A percentile compares a stretch with the other conserved stretches of the same genome.
These are phyloP conservation scores for Capsella rubella DNA, from an alignment of 441 rosid genomes.

Conservation along the genomic window DNA sequence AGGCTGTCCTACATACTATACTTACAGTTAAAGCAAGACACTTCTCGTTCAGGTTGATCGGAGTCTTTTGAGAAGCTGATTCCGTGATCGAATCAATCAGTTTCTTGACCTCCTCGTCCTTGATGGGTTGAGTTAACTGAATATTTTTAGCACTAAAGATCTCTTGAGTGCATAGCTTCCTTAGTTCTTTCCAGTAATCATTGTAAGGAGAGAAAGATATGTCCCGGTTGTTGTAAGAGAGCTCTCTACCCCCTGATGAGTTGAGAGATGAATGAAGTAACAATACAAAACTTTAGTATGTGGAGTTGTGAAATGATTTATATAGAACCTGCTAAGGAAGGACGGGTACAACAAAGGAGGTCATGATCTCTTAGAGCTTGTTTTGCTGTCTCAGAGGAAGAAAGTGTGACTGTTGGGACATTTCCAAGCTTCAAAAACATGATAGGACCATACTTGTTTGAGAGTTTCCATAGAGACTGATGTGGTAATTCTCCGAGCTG, in stretches of 20 bases:
- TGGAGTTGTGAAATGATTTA: neutral
- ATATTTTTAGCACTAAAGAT: slow-evolving; percentile 56
- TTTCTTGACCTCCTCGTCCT: slow-evolving; percentile 54
- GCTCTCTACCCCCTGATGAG: slow-evolving; percentile 38
- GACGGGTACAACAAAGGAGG: slow-evolving; percentile 52
- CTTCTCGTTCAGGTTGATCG: slow-evolving; percentile 51
- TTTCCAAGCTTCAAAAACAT: slow-evolving; percentile 56
- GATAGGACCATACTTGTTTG: slow-evolving; percentile 55
- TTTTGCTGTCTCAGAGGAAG: slow-evolving; percentile 61
- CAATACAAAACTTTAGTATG: neutral
- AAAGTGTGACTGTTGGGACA: slow-evolving; percentile 46
- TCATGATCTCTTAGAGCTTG: slow-evolving; percentile 50
- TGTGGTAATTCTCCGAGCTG: slow-evolving; percentile 53
- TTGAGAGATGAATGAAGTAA: neutral
- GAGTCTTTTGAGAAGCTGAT: slow-evolving; percentile 41
- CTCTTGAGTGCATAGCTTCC: slow-evolving; percentile 50
- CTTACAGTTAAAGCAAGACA: slow-evolving; percentile 47
- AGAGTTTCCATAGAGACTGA: slow-evolving; percentile 46
- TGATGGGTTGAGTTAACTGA: slow-evolving; percentile 48
- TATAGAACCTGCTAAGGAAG: slow-evolving; percentile 39
- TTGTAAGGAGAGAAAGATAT: slow-evolving; percentile 54
- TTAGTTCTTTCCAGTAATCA: slow-evolving; percentile 56
- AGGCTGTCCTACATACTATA: slow-evolving; percentile 49
- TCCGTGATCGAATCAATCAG: slow-evolving; percentile 45
- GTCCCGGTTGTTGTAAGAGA: slow-evolving; percentile 57